Evolutionary conservation across 441 rosid species (phyloP), one percentile per base, ranked within the genome.

Genomic region (Populus hybrid): DNA sequence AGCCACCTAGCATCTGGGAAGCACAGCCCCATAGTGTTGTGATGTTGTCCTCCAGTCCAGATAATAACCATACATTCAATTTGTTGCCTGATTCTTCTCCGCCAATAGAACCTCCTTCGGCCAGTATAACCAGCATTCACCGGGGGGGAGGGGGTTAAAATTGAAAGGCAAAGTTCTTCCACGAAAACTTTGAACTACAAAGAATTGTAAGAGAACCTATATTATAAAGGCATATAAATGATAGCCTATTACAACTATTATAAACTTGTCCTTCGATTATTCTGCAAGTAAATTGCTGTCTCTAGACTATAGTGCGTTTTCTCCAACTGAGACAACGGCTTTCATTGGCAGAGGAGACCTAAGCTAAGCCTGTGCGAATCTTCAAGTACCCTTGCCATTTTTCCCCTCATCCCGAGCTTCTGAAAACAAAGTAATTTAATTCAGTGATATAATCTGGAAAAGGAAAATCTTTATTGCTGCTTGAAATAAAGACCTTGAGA

Each of bases 381-480:
- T 29, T 74, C 76, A 76, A 18, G 31, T n/a, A 23, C 53, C 40
- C 7, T 69, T 18, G 1, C 53, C 79, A 24, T 69, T 69, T 31
- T 35, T 20, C 61, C 64, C 72, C 33, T 38, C 59, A 70, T 68
- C 73, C 3, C 12, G 33, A 69, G 78, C 56, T 69, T 31, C 81
- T 83, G 78, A 66, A 76, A 68, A 76, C 28, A 50, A 72, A 6
- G 4, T 7, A 20, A 36, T 28, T 68, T 14, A 42, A 23, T 76
- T 68, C 42, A 53, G 56, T 45, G 11, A 50, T 5, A 24, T 12
- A 2, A 28, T 67, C 53, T 20, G 14, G 29, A 42, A 12, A 20
- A 53, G 31, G 7, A 23, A 29, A 6, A 53, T 53, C 29, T 53
- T 16, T 50, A 16, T 53, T 53, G 61, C 61, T 53, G 61, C 61